These are phyloP conservation scores for Tetrapisispora arboricola DNA, from an alignment of 805 yeast genomes.

Conservation along the genomic window DNA sequence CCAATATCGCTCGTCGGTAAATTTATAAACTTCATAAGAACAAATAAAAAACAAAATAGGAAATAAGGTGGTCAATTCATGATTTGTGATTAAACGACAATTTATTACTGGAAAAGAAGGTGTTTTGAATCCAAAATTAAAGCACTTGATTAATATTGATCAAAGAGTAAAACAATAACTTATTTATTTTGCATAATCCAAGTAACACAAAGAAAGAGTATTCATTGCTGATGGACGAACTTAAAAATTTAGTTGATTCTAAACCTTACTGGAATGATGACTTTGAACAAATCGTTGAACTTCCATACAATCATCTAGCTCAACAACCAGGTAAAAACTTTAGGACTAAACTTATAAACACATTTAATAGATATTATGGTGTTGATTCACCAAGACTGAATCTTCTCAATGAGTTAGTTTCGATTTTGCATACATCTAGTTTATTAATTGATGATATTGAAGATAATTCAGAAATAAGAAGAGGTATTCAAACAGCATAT, in stretches of 20 bases:
- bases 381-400: conserved; percentile 33
- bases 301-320: conserved; percentile 44
- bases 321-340: conserved; percentile 48
- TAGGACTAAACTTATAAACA: conserved; percentile 37
- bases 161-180: too few relatives aligned
- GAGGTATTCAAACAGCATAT: conserved; percentile 79
- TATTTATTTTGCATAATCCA: background rate
- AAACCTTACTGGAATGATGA: conserved; percentile 23
- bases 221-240: conserved; percentile 1
- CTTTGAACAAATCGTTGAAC: conserved; percentile 24
- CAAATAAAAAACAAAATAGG: background rate
- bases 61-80: background rate
- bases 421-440: conserved; percentile 55
- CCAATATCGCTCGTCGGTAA: background rate
- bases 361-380: conserved; percentile 43
- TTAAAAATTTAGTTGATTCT: conserved; percentile 7
- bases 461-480: conserved; percentile 56
- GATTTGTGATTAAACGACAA: background rate
- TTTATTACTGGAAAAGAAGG: background rate
- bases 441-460: conserved; percentile 81
- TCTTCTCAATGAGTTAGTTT: conserved; percentile 40
- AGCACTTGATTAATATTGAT: too few relatives aligned
- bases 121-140: too few relatives aligned
- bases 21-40: background rate
- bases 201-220: background rate